Percentiles rank a stretch among this genome's conserved stretches.
Evolutionary conservation across 2,329 filamentous ascomycete genomes (phyloP).

Genomic region (Cryoendolithus antarcticus): DNA sequence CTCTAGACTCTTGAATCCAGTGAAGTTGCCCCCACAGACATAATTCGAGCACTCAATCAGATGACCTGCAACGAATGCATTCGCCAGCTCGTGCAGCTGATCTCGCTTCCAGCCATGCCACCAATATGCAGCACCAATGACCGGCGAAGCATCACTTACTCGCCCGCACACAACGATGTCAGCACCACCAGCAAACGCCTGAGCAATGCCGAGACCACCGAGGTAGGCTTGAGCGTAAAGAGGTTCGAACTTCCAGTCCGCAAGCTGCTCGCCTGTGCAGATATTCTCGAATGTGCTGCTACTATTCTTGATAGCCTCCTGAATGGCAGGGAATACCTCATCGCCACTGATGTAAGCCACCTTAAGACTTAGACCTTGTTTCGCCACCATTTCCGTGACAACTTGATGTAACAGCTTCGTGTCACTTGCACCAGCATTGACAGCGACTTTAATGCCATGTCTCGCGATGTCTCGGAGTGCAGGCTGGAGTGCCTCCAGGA

Average conservation of each 20-base stretch:
- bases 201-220: conserved; percentile 32
- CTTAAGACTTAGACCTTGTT: conserved; percentile 29
- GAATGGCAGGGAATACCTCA: conserved; percentile 22
- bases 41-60: conserved; percentile 33
- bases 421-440: conserved; percentile 46
- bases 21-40: conserved; percentile 32
- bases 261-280: conserved; percentile 27
- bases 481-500: conserved; percentile 37
- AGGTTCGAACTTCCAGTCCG: conserved; percentile 21
- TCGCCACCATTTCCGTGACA: conserved; percentile 24
- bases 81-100: conserved; percentile 28
- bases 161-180: conserved; percentile 34
- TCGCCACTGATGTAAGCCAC: conserved; percentile 39
- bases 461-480: conserved; percentile 34
- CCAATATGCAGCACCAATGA: conserved; percentile 33
- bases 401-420: conserved; percentile 40
- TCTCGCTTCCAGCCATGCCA: conserved; percentile 32
- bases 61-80: conserved; percentile 31
- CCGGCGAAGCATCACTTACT: conserved; percentile 32
- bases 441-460: conserved; percentile 41
- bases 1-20: conserved; percentile 29
- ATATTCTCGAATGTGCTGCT: conserved; percentile 22
- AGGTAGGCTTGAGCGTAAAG: conserved; percentile 29
- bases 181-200: conserved; percentile 28
- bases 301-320: conserved; percentile 26